These are phyloP conservation scores for Monilinia polystroma DNA, from an alignment of 2,329 filamentous ascomycete species.

Conservation along the genomic window DNA sequence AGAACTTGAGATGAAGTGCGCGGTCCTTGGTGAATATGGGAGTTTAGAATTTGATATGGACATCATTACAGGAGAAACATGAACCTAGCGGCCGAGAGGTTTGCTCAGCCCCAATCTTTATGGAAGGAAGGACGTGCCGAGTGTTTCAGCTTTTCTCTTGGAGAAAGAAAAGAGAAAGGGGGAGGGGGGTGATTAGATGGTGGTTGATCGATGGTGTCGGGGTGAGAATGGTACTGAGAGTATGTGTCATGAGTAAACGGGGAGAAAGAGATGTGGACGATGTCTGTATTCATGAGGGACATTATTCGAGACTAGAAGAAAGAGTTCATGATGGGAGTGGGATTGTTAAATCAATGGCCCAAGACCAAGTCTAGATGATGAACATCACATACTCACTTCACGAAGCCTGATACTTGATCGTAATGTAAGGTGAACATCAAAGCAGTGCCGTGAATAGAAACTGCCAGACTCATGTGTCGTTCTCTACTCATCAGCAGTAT, in stretches of 20 bases:
- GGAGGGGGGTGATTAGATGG: background rate
- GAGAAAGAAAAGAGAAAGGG: no score
- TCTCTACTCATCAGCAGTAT: background rate
- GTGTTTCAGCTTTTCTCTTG: background rate
- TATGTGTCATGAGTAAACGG: background rate
- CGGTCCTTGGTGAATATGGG: conserved; percentile 1
- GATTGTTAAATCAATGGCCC: no score
- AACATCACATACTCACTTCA: background rate
- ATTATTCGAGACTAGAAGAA: background rate
- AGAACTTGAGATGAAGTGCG: background rate
- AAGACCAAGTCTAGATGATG: background rate
- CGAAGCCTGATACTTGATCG: background rate
- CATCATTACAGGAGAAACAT: background rate
- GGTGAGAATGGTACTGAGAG: background rate
- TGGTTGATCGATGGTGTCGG: background rate
- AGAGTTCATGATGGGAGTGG: background rate
- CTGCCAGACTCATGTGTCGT: no score
- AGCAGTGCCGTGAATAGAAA: background rate
- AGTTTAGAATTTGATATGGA: background rate
- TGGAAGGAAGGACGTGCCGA: background rate
- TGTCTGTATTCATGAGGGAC: background rate
- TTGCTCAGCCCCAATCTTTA: background rate
- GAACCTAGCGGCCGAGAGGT: background rate
- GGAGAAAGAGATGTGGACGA: background rate
- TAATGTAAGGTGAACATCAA: no score